Evolutionary conservation across 257 asterid species (phyloP).

Genomic region (Nicotiana knightiana): DNA sequence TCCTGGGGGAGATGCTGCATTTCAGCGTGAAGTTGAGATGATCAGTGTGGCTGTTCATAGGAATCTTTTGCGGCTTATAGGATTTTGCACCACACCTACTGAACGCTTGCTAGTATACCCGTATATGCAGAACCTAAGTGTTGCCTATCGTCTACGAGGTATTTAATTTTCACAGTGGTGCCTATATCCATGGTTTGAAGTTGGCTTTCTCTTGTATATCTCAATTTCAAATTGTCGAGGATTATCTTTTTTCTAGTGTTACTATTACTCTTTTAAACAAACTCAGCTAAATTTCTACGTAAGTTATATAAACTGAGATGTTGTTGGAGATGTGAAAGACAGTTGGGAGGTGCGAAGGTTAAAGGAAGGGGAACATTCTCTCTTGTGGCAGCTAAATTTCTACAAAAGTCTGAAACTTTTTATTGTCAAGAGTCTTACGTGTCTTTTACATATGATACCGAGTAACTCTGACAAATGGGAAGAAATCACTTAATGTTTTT

Average conservation of each 20-base stretch:
- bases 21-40: conserved; percentile 98
- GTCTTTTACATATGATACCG: neutral
- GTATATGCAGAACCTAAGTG: conserved; percentile 90
- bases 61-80: conserved; percentile 76
- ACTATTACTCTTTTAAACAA: too few species aligned
- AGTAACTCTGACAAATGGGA: too few species aligned
- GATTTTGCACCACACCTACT: conserved; percentile 92
- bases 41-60: conserved; percentile 95
- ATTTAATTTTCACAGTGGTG: conserved; percentile 4
- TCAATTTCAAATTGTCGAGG: neutral
- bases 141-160: conserved; percentile 94
- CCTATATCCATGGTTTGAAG: neutral
- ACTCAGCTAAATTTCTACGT: neutral
- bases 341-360: too few species aligned
- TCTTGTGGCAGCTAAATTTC: neutral
- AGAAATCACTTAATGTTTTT: too few species aligned
- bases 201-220: neutral
- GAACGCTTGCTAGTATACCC: conserved; percentile 93
- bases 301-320: too few species aligned
- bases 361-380: too few species aligned
- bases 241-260: neutral
- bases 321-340: too few species aligned
- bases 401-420: neutral
- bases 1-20: conserved; percentile 93
- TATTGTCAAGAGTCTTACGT: neutral